Percentiles rank a stretch among this genome's conserved stretches.
phyloP scores from a whole-genome alignment of 2,329 filamentous ascomycete species.

The Epichloe typhina region DNA sequence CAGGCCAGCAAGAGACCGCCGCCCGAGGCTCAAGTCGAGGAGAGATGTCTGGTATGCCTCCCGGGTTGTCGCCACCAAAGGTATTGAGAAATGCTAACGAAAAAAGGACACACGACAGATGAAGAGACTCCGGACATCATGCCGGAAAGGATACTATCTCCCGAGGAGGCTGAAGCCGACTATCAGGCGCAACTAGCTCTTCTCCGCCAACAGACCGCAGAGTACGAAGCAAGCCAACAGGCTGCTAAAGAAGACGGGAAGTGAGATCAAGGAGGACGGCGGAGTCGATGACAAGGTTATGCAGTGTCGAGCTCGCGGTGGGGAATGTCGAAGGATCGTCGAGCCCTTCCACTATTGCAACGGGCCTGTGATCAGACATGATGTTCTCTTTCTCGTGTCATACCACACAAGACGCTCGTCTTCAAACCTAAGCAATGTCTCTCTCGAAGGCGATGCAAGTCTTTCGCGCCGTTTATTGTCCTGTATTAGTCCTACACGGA shows the following conservation, averaged over 20 bases:
- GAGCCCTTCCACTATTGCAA: too few relatives aligned
- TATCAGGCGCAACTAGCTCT: slow-evolving; percentile 4
- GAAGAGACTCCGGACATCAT: slow-evolving; percentile 1
- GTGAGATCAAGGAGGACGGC: too few relatives aligned
- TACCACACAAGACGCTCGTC: too few relatives aligned
- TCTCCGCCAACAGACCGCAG: background rate
- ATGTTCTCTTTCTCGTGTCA: too few relatives aligned
- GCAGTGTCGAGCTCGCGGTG: too few relatives aligned
- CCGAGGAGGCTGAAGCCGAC: slow-evolving; percentile 3
- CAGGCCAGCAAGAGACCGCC: background rate
- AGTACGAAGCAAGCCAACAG: background rate
- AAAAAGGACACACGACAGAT: background rate
- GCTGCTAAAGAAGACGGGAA: background rate
- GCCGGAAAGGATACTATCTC: background rate
- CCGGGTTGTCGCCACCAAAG: background rate
- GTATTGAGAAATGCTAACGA: background rate
- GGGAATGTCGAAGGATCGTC: too few relatives aligned
- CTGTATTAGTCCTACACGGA: too few relatives aligned
- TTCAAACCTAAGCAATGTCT: too few relatives aligned
- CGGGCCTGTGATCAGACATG: too few relatives aligned
- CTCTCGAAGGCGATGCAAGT: too few relatives aligned
- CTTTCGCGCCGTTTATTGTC: too few relatives aligned
- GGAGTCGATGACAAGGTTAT: too few relatives aligned
- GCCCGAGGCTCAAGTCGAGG: background rate
- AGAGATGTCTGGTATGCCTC: background rate